Base-by-base conservation (phyloP, 371 early-diverging fungal genomes). In the Homolaphlyctis polyrhiza region DNA sequence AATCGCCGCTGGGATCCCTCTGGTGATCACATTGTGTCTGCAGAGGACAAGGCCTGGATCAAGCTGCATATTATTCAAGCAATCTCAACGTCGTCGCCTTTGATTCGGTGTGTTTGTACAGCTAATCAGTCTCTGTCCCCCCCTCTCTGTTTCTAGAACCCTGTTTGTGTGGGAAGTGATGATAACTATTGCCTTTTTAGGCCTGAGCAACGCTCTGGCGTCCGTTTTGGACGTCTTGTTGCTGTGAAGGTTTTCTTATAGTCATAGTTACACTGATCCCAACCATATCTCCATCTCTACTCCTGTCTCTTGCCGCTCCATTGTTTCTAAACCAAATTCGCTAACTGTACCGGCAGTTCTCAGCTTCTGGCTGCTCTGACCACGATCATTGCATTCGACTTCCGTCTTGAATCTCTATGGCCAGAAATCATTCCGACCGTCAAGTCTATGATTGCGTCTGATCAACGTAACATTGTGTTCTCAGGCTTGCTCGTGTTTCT, bases 401-500 rank as follows among this genome's bases (percentile, higher is more conserved):
- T 86, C 65, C 92, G 90, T 43, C 79, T 85, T 21, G 66, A 57
- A 34, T 57, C 60, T 59, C 54, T 34, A 52, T 96, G 93, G 92
- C 89, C 93, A 14, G 80, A 86, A 28, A 92, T 89, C 70, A 77
- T 92, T 43, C 81, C 74, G 57, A 84, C 50, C 65, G 88, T 52
- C 78, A 83, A 66, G 72, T 74, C 43, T 70, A 83, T 65, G 35
- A 71, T 94, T n/a, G 75, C 55, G 33, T 33, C 35, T 2, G 28
- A 4, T 2, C 13, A 55, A 25, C 73, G 76, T 23, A 76, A 80
- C 55, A 69, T 80, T 32, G 86, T 90, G 14, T 84, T 87, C 62
- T 85, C 86, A 25, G 95, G 91, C 30, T 75, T 95, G 21, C 64
- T 89, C 25, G 87, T 88, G 28, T 63, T 95, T 62, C 83, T 86